These are phyloP conservation scores for Ceratocystis huliohia DNA, from an alignment of 2,329 filamentous ascomycete species.

Conservation along the genomic window DNA sequence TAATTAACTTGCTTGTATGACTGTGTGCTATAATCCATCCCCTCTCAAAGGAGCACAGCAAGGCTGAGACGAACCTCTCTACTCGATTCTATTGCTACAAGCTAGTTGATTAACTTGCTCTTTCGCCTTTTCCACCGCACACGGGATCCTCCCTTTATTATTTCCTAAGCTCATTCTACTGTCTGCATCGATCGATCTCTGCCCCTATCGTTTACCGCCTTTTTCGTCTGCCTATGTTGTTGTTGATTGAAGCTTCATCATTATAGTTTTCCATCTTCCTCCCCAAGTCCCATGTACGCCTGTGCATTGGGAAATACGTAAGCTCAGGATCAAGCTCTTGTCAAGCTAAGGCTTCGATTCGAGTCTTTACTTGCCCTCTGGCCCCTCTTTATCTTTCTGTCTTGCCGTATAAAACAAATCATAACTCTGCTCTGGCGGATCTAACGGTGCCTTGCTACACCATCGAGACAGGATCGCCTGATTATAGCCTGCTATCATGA, in stretches of 20 bases:
- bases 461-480: neutral
- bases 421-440: neutral
- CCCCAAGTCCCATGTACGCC: neutral
- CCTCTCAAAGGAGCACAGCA: too few species aligned
- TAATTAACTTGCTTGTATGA: too few species aligned
- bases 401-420: neutral
- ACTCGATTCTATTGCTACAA: too few species aligned
- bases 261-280: neutral
- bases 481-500: slow-evolving; percentile 41
- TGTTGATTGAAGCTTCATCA: neutral
- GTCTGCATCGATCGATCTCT: neutral
- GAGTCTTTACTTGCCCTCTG: neutral
- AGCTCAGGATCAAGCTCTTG: slow-evolving; percentile 11
- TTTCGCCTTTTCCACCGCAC: neutral
- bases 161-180: neutral
- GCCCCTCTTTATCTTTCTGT: neutral
- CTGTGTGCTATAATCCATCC: too few species aligned
- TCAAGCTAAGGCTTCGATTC: neutral
- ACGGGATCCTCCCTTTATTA: neutral
- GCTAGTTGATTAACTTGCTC: neutral
- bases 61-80: too few species aligned
- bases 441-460: neutral
- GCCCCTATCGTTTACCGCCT: neutral
- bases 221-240: neutral
- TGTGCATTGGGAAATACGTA: neutral